A percentile compares a stretch with the other conserved stretches of the same genome.
Conservation (phyloP, 305 asterid species). For the Ilex paraguariensis region DNA sequence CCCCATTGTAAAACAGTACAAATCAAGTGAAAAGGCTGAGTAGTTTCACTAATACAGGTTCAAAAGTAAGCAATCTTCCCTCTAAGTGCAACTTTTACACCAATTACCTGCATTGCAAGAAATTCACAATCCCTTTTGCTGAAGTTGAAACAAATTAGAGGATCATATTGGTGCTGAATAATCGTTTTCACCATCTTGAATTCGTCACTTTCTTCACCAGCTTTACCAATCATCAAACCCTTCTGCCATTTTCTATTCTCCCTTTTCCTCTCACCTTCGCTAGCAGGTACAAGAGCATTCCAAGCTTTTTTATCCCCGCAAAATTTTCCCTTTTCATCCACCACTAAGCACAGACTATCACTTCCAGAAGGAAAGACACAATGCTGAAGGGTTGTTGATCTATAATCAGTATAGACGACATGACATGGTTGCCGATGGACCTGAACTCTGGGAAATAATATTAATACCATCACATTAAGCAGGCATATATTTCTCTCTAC, state of each 20-base stretch:
- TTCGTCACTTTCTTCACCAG: conserved; percentile 87
- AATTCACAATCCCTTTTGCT: conserved; percentile 98
- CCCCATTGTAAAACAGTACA: neutral
- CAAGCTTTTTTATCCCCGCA: conserved; percentile 92
- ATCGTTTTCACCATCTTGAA: conserved; percentile 99
- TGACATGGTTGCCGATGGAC: conserved; percentile 98
- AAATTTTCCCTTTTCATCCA: conserved; percentile 91
- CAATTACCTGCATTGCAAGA: conserved; percentile 95
- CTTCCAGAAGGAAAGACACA: conserved; percentile 91
- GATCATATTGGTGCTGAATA: conserved; percentile 87
- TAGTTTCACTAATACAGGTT: too few species aligned
- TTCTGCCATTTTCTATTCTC: conserved; percentile 74
- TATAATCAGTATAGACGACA: conserved; percentile 90
- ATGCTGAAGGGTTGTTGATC: conserved; percentile 99
- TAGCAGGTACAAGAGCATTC: conserved; percentile 70
- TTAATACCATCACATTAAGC: conserved; percentile 12
- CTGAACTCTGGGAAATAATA: conserved; percentile 41
- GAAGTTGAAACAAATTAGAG: conserved; percentile 97
- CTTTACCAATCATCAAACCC: conserved; percentile 67
- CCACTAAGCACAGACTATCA: conserved; percentile 86
- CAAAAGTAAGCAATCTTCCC: neutral
- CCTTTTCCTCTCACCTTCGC: conserved; percentile 52
- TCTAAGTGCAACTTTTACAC: neutral
- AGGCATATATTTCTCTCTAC: neutral
- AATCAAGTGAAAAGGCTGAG: neutral